phyloP scores from a whole-genome alignment of 305 asterid genomes.

The Striga hermonthica region DNA sequence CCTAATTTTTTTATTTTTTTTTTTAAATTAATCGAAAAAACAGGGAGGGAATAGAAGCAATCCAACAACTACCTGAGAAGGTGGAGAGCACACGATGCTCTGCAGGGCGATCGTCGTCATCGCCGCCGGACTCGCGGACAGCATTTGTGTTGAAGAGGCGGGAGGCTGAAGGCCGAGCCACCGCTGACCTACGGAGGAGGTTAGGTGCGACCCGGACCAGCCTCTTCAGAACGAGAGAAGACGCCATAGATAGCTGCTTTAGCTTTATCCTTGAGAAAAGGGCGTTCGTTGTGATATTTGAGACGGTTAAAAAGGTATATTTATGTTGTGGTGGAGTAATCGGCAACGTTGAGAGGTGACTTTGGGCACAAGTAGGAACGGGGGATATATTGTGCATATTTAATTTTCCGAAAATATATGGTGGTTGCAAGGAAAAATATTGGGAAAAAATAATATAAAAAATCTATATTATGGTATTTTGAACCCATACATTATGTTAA shows the following conservation, averaged over 20 bases:
- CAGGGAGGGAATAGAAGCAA: not conserved
- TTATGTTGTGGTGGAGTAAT: too few relatives aligned
- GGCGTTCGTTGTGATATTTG: not conserved
- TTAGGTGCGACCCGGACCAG: constrained; percentile 26
- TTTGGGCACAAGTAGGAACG: too few relatives aligned
- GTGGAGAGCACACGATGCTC: constrained; percentile 41
- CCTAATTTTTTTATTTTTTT: not conserved
- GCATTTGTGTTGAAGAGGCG: constrained; percentile 43
- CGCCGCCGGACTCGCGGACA: constrained; percentile 42
- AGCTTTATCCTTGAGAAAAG: too few relatives aligned
- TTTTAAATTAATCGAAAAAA: not conserved
- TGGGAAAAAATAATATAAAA: too few relatives aligned
- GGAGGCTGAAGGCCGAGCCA: constrained; percentile 27
- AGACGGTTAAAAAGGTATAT: too few relatives aligned
- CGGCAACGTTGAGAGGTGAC: too few relatives aligned
- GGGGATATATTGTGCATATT: too few relatives aligned
- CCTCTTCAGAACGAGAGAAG: not conserved
- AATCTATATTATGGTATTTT: too few relatives aligned
- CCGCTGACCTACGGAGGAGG: constrained; percentile 28
- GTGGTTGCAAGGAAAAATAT: too few relatives aligned
- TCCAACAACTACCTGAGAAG: constrained; percentile 36
- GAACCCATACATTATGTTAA: too few relatives aligned
- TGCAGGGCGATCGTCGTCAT: constrained; percentile 37
- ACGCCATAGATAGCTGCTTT: too few relatives aligned
- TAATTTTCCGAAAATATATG: too few relatives aligned